Conservation (phyloP, 2,329 filamentous ascomycete species). For the Talaromyces sp. region DNA sequence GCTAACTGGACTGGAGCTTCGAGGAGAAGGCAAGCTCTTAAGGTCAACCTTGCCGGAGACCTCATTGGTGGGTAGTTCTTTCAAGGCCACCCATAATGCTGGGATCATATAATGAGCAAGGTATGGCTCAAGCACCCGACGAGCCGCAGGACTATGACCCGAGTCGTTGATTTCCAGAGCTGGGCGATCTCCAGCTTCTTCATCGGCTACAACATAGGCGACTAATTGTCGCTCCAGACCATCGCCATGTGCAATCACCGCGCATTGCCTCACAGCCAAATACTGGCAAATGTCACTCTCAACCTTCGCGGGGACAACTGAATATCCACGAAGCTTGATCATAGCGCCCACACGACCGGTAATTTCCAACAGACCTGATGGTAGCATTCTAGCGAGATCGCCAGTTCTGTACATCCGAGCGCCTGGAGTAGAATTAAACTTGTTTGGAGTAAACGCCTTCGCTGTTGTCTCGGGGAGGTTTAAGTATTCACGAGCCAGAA, state of each 20-base stretch:
- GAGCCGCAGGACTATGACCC: constrained; percentile 70
- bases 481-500: constrained; percentile 76
- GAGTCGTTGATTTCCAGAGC: constrained; percentile 68
- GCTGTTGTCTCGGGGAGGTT: constrained; percentile 78
- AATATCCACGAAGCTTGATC: constrained; percentile 81
- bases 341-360: constrained; percentile 75
- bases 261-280: constrained; percentile 71
- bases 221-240: constrained; percentile 75
- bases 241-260: constrained; percentile 73
- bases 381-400: constrained; percentile 68
- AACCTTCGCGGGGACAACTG: constrained; percentile 75
- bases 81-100: constrained; percentile 72
- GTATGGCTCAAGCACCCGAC: constrained; percentile 65
- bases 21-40: constrained; percentile 69
- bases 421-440: constrained; percentile 61
- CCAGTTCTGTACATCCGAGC: constrained; percentile 76
- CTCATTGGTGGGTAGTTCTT: constrained; percentile 71
- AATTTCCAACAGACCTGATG: constrained; percentile 71
- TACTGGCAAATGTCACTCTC: constrained; percentile 72
- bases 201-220: constrained; percentile 73
- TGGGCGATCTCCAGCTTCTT: constrained; percentile 62
- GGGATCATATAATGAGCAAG: constrained; percentile 85
- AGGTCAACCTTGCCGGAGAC: constrained; percentile 80
- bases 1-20: constrained; percentile 51
- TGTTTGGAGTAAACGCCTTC: constrained; percentile 69